phyloP scores from a whole-genome alignment of 2,329 filamentous ascomycete species.

The Hirsutella rhossiliensis region DNA sequence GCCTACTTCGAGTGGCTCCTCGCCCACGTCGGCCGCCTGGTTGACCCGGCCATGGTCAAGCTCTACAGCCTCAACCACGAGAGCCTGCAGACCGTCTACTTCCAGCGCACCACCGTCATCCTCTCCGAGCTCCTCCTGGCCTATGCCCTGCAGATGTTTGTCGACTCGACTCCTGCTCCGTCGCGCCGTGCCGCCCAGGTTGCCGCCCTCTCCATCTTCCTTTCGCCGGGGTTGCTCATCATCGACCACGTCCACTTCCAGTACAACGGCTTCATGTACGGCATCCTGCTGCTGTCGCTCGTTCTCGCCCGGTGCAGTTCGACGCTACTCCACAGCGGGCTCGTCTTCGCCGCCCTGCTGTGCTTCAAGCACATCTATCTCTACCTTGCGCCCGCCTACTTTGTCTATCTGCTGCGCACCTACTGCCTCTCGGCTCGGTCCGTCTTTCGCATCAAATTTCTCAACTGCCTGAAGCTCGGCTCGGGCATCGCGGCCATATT shows the following conservation, averaged over 20 bases:
- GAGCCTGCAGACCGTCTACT: conserved; percentile 89
- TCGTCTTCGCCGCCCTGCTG: conserved; percentile 72
- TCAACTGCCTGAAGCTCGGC: conserved; percentile 77
- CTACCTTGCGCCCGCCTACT: conserved; percentile 91
- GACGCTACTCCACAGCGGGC: conserved; percentile 64
- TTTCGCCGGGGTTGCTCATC: conserved; percentile 87
- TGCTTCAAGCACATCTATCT: conserved; percentile 98
- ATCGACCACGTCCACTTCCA: conserved; percentile 99
- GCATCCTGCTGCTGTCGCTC: conserved; percentile 75
- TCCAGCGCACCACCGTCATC: conserved; percentile 83
- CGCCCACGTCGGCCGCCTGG: conserved; percentile 65
- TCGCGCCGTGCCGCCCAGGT: conserved; percentile 72
- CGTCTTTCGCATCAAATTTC: conserved; percentile 61
- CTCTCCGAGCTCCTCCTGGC: conserved; percentile 72
- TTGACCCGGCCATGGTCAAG: conserved; percentile 71
- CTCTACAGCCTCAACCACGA: conserved; percentile 74
- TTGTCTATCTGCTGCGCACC: conserved; percentile 77
- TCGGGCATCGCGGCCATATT: conserved; percentile 60
- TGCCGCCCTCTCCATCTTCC: conserved; percentile 74
- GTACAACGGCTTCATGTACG: conserved; percentile 97
- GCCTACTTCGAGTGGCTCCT: conserved; percentile 93
- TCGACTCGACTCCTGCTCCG: conserved; percentile 53
- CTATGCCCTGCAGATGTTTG: conserved; percentile 70
- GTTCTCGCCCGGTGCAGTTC: conserved; percentile 67
- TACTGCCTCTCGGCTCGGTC: conserved; percentile 78